These are phyloP conservation scores for Candida dajiaensis DNA, from an alignment of 805 yeast species.

Conservation along the genomic window DNA sequence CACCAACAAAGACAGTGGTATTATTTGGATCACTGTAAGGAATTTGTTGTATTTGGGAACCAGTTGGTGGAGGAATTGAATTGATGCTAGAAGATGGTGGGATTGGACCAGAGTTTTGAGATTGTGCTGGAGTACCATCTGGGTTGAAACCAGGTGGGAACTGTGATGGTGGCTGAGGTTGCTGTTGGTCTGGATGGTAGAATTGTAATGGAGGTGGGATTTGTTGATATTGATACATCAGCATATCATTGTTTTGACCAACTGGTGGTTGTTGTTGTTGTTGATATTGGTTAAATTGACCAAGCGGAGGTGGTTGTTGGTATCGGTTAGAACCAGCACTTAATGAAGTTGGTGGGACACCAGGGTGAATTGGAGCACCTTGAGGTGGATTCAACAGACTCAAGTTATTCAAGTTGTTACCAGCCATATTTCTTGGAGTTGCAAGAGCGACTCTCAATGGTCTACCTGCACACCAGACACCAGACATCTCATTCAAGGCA, in stretches of 20 bases:
- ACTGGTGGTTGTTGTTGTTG: slow-evolving; percentile 17
- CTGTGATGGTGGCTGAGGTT: slow-evolving; percentile 8
- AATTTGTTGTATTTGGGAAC: slow-evolving; percentile 11
- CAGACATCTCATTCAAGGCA: slow-evolving; percentile 71
- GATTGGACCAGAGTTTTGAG: neutral
- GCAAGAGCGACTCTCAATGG: slow-evolving; percentile 75
- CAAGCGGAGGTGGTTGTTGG: slow-evolving; percentile 6
- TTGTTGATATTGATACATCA: slow-evolving; percentile 20
- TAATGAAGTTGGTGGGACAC: neutral
- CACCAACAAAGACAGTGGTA: slow-evolving; percentile 77
- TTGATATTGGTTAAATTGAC: slow-evolving; percentile 14
- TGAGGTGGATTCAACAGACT: slow-evolving; percentile 1
- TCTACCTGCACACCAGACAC: slow-evolving; percentile 75
- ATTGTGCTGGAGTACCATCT: neutral
- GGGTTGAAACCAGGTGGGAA: slow-evolving; percentile 1
- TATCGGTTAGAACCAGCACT: slow-evolving; percentile 9
- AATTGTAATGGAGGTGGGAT: slow-evolving; percentile 14
- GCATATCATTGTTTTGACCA: slow-evolving; percentile 11
- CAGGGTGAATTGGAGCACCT: neutral
- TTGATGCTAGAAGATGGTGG: neutral
- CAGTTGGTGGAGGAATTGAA: neutral
- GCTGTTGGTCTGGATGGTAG: slow-evolving; percentile 16
- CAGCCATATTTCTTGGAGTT: slow-evolving; percentile 52
- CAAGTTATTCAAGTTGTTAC: slow-evolving; percentile 2
- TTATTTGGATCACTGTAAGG: slow-evolving; percentile 50